These are phyloP conservation scores for Aspergillus arachidicola DNA, from an alignment of 2,329 filamentous ascomycete species.

Conservation along the genomic window DNA sequence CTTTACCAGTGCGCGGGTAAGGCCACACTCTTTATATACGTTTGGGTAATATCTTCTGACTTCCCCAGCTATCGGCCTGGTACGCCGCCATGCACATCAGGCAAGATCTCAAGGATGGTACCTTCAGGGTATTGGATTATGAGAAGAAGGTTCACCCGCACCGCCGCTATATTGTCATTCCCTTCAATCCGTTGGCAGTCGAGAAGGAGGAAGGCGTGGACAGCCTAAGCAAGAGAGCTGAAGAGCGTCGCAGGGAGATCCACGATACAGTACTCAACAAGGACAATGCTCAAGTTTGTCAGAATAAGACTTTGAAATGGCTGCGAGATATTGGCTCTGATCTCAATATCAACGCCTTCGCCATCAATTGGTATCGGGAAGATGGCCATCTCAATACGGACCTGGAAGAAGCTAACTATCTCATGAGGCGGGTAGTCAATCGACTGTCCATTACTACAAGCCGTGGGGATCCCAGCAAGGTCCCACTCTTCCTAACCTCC, in stretches of 20 bases:
- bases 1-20: conserved; percentile 48
- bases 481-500: conserved; percentile 51
- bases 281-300: neutral
- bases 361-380: conserved; percentile 45
- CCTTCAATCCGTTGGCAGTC: conserved; percentile 10
- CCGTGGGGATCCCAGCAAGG: conserved; percentile 37
- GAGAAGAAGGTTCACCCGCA: too few relatives aligned
- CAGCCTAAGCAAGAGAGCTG: too few relatives aligned
- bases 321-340: conserved; percentile 49
- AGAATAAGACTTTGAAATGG: conserved; percentile 16
- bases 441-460: conserved; percentile 46
- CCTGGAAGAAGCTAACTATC: conserved; percentile 53
- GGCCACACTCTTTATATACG: neutral
- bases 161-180: conserved; percentile 10
- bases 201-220: neutral
- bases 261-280: neutral
- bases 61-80: neutral
- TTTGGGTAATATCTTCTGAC: neutral
- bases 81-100: neutral
- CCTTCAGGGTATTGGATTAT: too few relatives aligned
- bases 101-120: too few relatives aligned
- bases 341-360: conserved; percentile 43
- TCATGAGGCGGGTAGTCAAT: conserved; percentile 50
- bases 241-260: neutral
- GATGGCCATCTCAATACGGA: conserved; percentile 47